phyloP scores from a whole-genome alignment of 2,329 filamentous ascomycete species.

The Pseudogymnoascus sp. region DNA sequence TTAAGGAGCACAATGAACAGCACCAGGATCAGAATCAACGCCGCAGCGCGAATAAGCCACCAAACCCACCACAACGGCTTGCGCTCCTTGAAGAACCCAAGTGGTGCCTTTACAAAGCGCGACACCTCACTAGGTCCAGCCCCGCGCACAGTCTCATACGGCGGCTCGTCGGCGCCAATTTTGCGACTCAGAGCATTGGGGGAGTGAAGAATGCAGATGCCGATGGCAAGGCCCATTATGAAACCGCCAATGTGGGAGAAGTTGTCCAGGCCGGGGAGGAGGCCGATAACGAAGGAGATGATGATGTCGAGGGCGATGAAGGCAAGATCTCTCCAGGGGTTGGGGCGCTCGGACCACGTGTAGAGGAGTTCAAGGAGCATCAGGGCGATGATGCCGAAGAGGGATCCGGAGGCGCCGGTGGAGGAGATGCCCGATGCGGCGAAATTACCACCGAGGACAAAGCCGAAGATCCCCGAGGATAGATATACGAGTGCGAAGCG shows the following conservation, averaged over 20 bases:
- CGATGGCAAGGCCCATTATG: slow-evolving; percentile 80
- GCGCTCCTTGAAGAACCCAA: slow-evolving; percentile 82
- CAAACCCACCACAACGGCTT: slow-evolving; percentile 96
- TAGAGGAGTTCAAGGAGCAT: slow-evolving; percentile 85
- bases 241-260: slow-evolving; percentile 97
- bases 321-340: slow-evolving; percentile 73
- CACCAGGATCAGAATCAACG: slow-evolving; percentile 71
- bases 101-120: slow-evolving; percentile 51
- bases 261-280: slow-evolving; percentile 90
- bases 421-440: slow-evolving; percentile 74
- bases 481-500: slow-evolving; percentile 89
- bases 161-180: slow-evolving; percentile 59
- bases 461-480: slow-evolving; percentile 87
- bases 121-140: slow-evolving; percentile 25
- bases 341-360: slow-evolving; percentile 73
- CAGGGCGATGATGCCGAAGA: slow-evolving; percentile 89
- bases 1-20: slow-evolving; percentile 80
- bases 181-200: slow-evolving; percentile 70
- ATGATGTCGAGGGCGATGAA: slow-evolving; percentile 79
- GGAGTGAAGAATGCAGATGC: slow-evolving; percentile 80
- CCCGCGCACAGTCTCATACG: slow-evolving; percentile 60
- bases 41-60: slow-evolving; percentile 80
- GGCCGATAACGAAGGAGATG: slow-evolving; percentile 85
- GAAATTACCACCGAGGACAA: slow-evolving; percentile 90
- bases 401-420: slow-evolving; percentile 77